phyloP scores from a whole-genome alignment of 345 rosid genomes.

The Odontarrhena argentea region DNA sequence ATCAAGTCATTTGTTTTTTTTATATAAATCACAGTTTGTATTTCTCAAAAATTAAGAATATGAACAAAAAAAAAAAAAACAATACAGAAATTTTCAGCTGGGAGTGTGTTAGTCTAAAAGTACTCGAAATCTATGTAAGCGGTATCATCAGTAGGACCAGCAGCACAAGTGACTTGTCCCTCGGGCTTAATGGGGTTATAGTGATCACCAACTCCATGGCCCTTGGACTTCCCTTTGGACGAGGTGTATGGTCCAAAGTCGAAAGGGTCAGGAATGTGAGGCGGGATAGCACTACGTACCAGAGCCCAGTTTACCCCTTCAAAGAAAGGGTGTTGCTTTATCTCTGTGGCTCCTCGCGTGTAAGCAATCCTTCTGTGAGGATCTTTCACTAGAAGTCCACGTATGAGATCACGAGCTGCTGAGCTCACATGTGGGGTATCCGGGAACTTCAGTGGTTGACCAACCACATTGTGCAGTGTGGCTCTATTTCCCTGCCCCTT shows the following conservation, averaged over 20 bases:
- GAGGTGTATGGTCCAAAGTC: conserved; percentile 60
- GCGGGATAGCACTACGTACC: conserved; percentile 85
- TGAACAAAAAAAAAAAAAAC: conserved; percentile 28
- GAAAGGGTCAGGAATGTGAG: conserved; percentile 80
- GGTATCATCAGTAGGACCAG: conserved; percentile 49
- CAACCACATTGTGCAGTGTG: conserved; percentile 87
- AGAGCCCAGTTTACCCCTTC: conserved; percentile 95
- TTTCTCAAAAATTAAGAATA: conserved; percentile 35
- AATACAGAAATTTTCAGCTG: conserved; percentile 1
- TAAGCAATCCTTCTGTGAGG: conserved; percentile 82
- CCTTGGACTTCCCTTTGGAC: conserved; percentile 46
- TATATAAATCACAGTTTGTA: conserved; percentile 29
- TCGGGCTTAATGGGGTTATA: conserved; percentile 27
- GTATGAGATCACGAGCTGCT: conserved; percentile 75
- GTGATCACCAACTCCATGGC: conserved; percentile 35
- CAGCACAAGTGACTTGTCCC: conserved; percentile 37
- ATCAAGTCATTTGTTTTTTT: conserved; percentile 8
- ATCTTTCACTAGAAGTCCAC: conserved; percentile 79
- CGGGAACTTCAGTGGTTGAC: conserved; percentile 84
- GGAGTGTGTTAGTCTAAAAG: conserved; percentile 45
- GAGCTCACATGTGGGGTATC: conserved; percentile 66
- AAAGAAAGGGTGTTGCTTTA: conserved; percentile 88
- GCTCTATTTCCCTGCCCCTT: conserved; percentile 91
- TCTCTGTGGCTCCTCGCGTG: conserved; percentile 93
- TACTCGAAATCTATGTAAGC: conserved; percentile 69